Percentiles rank a stretch among this genome's conserved stretches.
Evolutionary conservation across 306 rosid species (phyloP).

Genomic region (Cucumis cinereus): DNA sequence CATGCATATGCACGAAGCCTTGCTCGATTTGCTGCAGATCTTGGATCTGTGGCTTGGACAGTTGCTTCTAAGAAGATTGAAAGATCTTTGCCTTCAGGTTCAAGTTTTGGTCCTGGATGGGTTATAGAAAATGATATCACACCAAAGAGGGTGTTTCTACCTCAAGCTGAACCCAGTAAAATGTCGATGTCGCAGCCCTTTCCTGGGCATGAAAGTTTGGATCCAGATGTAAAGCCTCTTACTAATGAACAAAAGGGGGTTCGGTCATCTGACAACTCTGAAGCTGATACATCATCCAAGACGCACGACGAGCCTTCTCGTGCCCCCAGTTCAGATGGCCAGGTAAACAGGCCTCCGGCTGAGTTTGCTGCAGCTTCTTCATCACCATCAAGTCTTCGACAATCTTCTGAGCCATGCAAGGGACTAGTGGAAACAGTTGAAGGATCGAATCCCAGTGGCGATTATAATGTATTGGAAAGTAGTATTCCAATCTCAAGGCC

Average conservation of each 20-base stretch:
- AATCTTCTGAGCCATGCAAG: constrained; percentile 12
- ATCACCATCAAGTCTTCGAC: constrained; percentile 5
- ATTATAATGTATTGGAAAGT: constrained; percentile 19
- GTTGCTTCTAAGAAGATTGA: constrained; percentile 38
- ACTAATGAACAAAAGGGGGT: constrained; percentile 17
- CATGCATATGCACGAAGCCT: constrained; percentile 53
- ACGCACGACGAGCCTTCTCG: constrained; percentile 14
- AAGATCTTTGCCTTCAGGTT: constrained; percentile 30
- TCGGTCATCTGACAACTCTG: constrained; percentile 14
- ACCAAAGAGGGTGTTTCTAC: constrained; percentile 13
- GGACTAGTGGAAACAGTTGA: constrained; percentile 22
- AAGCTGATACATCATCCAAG: constrained; percentile 17
- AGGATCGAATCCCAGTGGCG: constrained; percentile 19
- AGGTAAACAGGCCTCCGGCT: constrained; percentile 14
- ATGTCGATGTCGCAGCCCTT: constrained; percentile 15
- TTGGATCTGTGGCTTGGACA: constrained; percentile 48
- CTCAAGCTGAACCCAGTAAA: constrained; percentile 14
- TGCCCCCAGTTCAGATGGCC: constrained; percentile 14
- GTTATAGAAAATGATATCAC: constrained; percentile 42
- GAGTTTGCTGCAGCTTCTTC: constrained; percentile 18
- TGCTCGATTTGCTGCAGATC: constrained; percentile 46
- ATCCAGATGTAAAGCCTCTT: constrained; percentile 11
- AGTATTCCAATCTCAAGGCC: constrained; percentile 25
- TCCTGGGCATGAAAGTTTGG: constrained; percentile 9
- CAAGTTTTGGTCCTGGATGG: constrained; percentile 57